Evolutionary conservation across 2,329 filamentous ascomycete species (phyloP).

Genomic region (Penicillium hordei): DNA sequence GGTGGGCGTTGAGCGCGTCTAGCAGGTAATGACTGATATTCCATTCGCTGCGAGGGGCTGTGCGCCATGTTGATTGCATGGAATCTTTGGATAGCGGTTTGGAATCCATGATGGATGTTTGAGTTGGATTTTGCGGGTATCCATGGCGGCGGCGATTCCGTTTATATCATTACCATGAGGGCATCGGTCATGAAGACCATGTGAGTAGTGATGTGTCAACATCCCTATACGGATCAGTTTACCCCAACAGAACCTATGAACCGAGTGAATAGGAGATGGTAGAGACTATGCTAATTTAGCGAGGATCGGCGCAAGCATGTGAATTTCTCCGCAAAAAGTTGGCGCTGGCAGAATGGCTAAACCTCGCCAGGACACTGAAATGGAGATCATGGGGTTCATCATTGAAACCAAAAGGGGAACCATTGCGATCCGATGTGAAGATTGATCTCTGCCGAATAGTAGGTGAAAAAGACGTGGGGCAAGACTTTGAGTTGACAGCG

Average conservation of each 20-base stretch:
- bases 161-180: conserved; percentile 19
- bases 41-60: conserved; percentile 27
- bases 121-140: background rate
- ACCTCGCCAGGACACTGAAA: background rate
- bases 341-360: background rate
- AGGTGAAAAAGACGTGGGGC: background rate
- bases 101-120: conserved; percentile 20
- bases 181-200: background rate
- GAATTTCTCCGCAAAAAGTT: conserved; percentile 8
- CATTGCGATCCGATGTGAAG: conserved; percentile 1
- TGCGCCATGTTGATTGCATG: conserved; percentile 35
- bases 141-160: background rate
- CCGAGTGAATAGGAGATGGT: conserved; percentile 9
- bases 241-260: conserved; percentile 18
- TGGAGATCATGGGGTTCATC: background rate
- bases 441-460: conserved; percentile 4
- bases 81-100: conserved; percentile 30
- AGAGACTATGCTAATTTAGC: conserved; percentile 3
- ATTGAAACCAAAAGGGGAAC: conserved; percentile 3
- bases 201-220: conserved; percentile 11
- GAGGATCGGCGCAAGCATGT: conserved; percentile 18
- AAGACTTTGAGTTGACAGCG: background rate
- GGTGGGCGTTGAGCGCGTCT: conserved; percentile 29
- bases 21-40: conserved; percentile 27
- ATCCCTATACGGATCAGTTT: conserved; percentile 13